Evolutionary conservation across 345 rosid genomes (phyloP).

Genomic region (Populus nigra): DNA sequence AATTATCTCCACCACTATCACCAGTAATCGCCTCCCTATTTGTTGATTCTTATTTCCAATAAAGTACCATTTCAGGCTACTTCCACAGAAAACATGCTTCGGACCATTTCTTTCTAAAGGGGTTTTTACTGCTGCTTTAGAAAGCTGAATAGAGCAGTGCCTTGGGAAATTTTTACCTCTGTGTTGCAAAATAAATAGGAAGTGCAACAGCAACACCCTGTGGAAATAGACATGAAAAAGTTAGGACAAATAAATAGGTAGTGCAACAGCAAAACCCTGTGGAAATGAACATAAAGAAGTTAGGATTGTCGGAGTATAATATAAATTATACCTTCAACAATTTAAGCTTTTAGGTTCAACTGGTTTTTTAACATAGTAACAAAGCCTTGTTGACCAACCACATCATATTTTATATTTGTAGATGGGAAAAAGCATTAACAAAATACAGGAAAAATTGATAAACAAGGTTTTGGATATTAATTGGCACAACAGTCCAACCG

Average conservation of each 20-base stretch:
- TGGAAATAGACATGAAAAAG: conserved; percentile 14
- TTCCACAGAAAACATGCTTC: not conserved
- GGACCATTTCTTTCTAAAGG: not conserved
- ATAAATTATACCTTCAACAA: no score
- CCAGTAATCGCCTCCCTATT: not conserved
- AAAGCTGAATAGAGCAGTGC: conserved; percentile 7
- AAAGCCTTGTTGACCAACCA: no score
- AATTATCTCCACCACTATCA: not conserved
- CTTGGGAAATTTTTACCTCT: conserved; percentile 56
- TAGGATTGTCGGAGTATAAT: not conserved
- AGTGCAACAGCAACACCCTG: conserved; percentile 99
- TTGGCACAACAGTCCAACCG: not conserved
- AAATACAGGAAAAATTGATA: not conserved
- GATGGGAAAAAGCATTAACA: not conserved
- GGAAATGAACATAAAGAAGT: conserved; percentile 17
- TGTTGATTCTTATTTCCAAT: not conserved
- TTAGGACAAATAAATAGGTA: conserved; percentile 58
- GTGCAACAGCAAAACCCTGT: conserved; percentile 97
- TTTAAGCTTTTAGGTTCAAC: no score
- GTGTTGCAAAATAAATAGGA: conserved; percentile 93
- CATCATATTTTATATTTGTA: not conserved
- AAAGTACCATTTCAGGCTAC: not conserved
- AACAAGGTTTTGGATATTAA: not conserved
- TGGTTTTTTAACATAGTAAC: no score
- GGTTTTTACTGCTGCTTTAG: not conserved